Conservation (phyloP, 805 yeast genomes). For the Wickerhamomyces canadensis region DNA sequence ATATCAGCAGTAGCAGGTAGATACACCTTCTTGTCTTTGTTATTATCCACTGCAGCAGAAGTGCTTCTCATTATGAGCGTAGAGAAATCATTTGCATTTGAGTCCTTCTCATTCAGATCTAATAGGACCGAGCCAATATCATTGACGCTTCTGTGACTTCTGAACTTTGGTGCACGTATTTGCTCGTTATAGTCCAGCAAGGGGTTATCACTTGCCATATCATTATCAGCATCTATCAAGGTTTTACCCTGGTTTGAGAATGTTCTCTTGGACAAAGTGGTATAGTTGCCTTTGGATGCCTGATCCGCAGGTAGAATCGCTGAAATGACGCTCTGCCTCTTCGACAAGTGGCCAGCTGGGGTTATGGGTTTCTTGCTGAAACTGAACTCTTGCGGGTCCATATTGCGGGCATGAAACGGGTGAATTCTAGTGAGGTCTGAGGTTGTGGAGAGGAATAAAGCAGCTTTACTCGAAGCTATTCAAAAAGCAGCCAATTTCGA, state of each 20-base stretch:
- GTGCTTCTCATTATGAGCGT: slow-evolving; percentile 2
- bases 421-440: too few relatives aligned
- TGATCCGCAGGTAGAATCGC: slow-evolving; percentile 13
- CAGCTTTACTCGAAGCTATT: not conserved
- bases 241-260: slow-evolving; percentile 3
- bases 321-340: slow-evolving; percentile 20
- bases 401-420: slow-evolving; percentile 3
- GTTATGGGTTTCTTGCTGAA: slow-evolving; percentile 23
- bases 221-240: slow-evolving; percentile 7
- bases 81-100: slow-evolving; percentile 3
- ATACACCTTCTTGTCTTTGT: not conserved
- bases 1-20: slow-evolving; percentile 7
- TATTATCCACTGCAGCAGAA: not conserved
- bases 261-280: slow-evolving; percentile 1
- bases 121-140: slow-evolving; percentile 13
- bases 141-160: slow-evolving; percentile 1
- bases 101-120: slow-evolving; percentile 6
- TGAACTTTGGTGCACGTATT: slow-evolving; percentile 25
- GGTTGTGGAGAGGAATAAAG: too few relatives aligned
- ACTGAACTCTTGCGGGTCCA: slow-evolving; percentile 18
- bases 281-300: not conserved
- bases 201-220: slow-evolving; percentile 20
- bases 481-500: not conserved
- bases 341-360: slow-evolving; percentile 3
- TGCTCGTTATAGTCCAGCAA: slow-evolving; percentile 23